Percentiles rank a stretch among this genome's conserved stretches.
These are phyloP conservation scores for Pseudomassariella vexata DNA, from an alignment of 2,329 filamentous ascomycete species.

Conservation along the genomic window DNA sequence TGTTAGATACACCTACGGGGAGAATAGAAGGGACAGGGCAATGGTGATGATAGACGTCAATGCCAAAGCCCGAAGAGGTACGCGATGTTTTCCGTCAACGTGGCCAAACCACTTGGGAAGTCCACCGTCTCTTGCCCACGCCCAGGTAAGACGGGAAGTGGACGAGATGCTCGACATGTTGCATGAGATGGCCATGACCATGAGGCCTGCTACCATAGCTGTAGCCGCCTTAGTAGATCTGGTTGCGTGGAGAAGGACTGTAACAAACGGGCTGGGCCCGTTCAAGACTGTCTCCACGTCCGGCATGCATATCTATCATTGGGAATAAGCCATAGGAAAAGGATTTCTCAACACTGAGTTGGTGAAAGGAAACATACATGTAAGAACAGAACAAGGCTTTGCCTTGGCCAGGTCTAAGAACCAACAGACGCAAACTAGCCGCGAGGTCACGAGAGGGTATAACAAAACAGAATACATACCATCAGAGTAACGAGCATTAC, in stretches of 20 bases:
- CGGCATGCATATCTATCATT: conserved; percentile 5
- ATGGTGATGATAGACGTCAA: not conserved
- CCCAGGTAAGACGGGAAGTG: conserved; percentile 3
- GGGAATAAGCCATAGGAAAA: no score
- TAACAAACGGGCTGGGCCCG: conserved; percentile 1
- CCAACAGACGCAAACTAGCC: no score
- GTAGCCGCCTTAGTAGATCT: not conserved
- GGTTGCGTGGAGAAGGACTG: not conserved
- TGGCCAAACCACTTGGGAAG: conserved; percentile 3
- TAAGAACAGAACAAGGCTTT: no score
- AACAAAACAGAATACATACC: conserved; percentile 3
- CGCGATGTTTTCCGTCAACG: conserved; percentile 1
- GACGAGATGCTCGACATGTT: conserved; percentile 1
- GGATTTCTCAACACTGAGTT: no score
- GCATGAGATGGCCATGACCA: conserved; percentile 1
- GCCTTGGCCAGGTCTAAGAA: no score
- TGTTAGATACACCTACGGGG: conserved; percentile 2
- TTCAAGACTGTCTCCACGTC: not conserved
- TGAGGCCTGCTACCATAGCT: not conserved
- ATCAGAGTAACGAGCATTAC: conserved; percentile 1
- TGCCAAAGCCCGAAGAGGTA: conserved; percentile 1
- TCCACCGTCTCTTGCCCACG: conserved; percentile 4
- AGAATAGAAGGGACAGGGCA: conserved; percentile 1
- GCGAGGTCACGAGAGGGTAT: no score
- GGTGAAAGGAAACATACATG: no score